A percentile compares a stretch with the other conserved stretches of the same genome.
Conservation (phyloP, 2,329 filamentous ascomycete genomes). For the Erysiphe neolycopersici region DNA sequence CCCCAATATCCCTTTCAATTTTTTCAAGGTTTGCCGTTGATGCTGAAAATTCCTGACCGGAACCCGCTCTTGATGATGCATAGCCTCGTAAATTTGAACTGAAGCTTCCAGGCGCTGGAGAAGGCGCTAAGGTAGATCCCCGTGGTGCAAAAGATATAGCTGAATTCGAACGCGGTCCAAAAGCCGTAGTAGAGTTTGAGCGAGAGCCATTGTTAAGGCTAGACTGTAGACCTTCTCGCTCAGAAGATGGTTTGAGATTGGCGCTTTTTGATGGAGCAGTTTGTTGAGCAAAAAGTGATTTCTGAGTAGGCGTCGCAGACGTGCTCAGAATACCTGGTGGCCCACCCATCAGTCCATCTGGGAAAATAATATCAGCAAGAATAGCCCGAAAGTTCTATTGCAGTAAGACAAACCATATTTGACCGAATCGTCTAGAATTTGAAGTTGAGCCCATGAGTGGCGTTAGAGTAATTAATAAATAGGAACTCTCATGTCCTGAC, state of each 20-base stretch:
- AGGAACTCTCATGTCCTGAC: too few species aligned
- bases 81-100: slow-evolving; percentile 61
- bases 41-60: slow-evolving; percentile 28
- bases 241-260: slow-evolving; percentile 22
- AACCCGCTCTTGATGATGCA: slow-evolving; percentile 31
- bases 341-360: slow-evolving; percentile 15
- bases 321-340: slow-evolving; percentile 23
- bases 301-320: slow-evolving; percentile 27
- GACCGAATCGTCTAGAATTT: too few species aligned
- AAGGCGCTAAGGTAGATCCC: slow-evolving; percentile 41
- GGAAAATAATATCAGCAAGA: slow-evolving; percentile 8
- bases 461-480: too few species aligned
- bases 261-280: slow-evolving; percentile 15
- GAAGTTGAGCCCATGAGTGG: too few species aligned
- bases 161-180: slow-evolving; percentile 29
- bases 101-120: slow-evolving; percentile 58
- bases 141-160: slow-evolving; percentile 37
- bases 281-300: slow-evolving; percentile 21
- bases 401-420: too few species aligned
- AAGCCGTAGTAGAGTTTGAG: slow-evolving; percentile 28
- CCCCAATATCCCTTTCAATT: slow-evolving; percentile 33
- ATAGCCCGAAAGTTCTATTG: slow-evolving; percentile 1
- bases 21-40: slow-evolving; percentile 23
- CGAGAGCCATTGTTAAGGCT: slow-evolving; percentile 18
- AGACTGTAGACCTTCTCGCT: slow-evolving; percentile 29